Percentiles rank a stretch among this genome's conserved stretches.
These are phyloP conservation scores for Metschnikowia corniflorae DNA, from an alignment of 805 yeast genomes.

Conservation along the genomic window DNA sequence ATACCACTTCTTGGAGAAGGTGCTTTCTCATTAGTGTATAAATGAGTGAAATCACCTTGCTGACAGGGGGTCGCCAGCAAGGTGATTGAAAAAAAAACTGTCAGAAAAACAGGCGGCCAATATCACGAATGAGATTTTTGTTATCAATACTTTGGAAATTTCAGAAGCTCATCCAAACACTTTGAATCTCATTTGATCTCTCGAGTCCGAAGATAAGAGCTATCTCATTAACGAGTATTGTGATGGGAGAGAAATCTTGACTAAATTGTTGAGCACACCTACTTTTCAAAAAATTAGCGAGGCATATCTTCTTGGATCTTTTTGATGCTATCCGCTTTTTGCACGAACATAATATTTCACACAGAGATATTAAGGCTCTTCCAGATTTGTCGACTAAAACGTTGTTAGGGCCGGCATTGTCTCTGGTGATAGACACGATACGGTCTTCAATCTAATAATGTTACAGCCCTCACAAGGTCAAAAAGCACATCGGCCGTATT, in stretches of 20 bases:
- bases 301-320: slow-evolving; percentile 62
- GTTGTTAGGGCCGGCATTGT: no score
- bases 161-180: slow-evolving; percentile 54
- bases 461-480: no score
- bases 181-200: slow-evolving; percentile 61
- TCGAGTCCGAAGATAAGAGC: slow-evolving; percentile 58
- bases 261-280: slow-evolving; percentile 63
- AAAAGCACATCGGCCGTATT: no score
- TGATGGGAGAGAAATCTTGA: slow-evolving; percentile 74
- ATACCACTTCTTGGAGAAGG: slow-evolving; percentile 73
- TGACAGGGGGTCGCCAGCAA: slow-evolving; percentile 49
- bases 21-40: slow-evolving; percentile 73
- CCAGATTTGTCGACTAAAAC: no score
- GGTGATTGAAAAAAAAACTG: slow-evolving; percentile 63
- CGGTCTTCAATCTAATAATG: no score
- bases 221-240: slow-evolving; percentile 71
- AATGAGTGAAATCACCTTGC: slow-evolving; percentile 44
- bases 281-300: slow-evolving; percentile 61
- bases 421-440: no score
- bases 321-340: slow-evolving; percentile 63
- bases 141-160: slow-evolving; percentile 55
- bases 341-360: slow-evolving; percentile 76
- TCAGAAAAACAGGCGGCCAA: slow-evolving; percentile 60
- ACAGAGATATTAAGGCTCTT: slow-evolving; percentile 80
- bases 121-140: slow-evolving; percentile 75